These are phyloP conservation scores for Pythium dissimile DNA, from an alignment of 352 stramenopile species.

Conservation along the genomic window DNA sequence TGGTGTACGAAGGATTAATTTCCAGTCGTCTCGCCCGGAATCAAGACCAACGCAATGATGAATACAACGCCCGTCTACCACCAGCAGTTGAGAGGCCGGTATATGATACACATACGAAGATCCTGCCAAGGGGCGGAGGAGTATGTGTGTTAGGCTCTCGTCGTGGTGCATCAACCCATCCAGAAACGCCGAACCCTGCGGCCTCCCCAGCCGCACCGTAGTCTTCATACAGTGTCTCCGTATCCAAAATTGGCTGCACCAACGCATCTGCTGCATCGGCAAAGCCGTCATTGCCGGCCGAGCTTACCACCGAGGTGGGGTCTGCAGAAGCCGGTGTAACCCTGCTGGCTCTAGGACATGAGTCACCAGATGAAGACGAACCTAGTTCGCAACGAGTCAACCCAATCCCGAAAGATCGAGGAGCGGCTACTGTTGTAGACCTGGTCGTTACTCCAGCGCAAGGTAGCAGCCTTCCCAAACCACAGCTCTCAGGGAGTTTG, in stretches of 20 bases:
- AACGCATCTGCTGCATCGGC: not conserved
- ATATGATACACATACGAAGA: not conserved
- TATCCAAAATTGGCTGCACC: not conserved
- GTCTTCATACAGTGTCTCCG: not conserved
- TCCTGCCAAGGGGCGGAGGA: conserved; percentile 3
- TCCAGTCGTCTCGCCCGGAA: not conserved
- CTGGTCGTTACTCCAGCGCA: not conserved
- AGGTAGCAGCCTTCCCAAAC: not conserved
- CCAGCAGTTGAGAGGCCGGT: not conserved
- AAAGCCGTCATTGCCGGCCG: not conserved
- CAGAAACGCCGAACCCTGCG: not conserved
- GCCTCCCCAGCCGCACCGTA: not conserved
- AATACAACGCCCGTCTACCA: not conserved
- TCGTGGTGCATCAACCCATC: not conserved
- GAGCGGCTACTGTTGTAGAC: too few species aligned
- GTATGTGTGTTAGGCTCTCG: not conserved
- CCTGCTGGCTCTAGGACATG: not conserved
- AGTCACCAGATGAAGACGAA: not conserved
- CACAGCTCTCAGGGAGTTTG: not conserved
- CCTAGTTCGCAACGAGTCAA: not conserved
- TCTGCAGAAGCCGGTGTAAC: not conserved
- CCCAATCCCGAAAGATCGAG: too few species aligned
- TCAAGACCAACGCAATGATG: not conserved
- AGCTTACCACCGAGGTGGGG: not conserved
- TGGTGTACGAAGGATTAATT: not conserved